phyloP scores from a whole-genome alignment of 495 filamentous ascomycete genomes.

The Thozetella sp. region DNA sequence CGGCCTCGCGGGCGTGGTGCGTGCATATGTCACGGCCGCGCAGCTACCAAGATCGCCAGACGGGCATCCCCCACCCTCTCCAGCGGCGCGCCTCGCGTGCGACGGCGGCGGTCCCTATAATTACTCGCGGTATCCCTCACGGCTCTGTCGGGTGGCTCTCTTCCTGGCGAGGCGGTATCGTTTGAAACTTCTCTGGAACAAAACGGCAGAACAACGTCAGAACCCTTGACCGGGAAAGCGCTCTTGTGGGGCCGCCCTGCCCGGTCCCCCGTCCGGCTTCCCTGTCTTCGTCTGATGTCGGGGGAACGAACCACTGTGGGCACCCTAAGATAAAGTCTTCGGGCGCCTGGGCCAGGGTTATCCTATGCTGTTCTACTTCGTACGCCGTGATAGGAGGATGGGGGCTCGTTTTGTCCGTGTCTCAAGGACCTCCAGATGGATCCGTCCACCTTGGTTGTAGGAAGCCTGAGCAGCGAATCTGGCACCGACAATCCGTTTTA shows the following conservation, averaged over 20 bases:
- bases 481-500: neutral
- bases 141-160: too few relatives aligned
- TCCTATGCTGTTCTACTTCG: neutral
- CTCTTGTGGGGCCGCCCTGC: neutral
- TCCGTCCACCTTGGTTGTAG: neutral
- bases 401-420: slow-evolving; percentile 1
- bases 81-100: too few relatives aligned
- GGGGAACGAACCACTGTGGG: neutral
- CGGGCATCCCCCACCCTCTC: neutral
- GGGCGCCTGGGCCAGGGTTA: neutral
- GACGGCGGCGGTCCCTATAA: neutral
- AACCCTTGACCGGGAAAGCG: neutral
- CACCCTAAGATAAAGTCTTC: neutral
- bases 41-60: too few relatives aligned
- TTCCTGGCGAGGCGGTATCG: too few relatives aligned
- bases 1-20: too few relatives aligned
- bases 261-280: neutral
- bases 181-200: slow-evolving; percentile 3
- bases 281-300: slow-evolving; percentile 2
- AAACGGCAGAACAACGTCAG: neutral
- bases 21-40: too few relatives aligned
- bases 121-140: too few relatives aligned
- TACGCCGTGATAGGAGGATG: neutral
- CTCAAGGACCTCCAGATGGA: neutral
- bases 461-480: neutral